Percentiles rank a stretch among this genome's conserved stretches.
phyloP scores from a whole-genome alignment of 139 green algal species.

The Marvania coccoides region DNA sequence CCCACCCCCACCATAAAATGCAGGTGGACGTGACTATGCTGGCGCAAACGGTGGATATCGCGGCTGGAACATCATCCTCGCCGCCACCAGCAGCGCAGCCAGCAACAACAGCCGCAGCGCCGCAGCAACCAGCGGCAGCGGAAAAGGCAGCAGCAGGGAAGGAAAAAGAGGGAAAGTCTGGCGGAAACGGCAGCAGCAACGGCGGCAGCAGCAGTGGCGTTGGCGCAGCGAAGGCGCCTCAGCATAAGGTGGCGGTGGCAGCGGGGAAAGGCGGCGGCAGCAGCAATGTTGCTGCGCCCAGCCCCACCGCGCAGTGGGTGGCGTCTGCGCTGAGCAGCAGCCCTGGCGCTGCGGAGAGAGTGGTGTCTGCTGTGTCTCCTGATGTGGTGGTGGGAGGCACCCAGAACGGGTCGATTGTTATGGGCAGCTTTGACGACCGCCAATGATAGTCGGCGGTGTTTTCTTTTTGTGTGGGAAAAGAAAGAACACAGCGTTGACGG shows the following conservation, averaged over 20 bases:
- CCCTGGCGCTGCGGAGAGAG: neutral
- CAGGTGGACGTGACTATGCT: slow-evolving; percentile 19
- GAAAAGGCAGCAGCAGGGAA: too few species aligned
- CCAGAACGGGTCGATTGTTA: neutral
- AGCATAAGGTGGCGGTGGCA: neutral
- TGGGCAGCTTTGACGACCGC: slow-evolving; percentile 2
- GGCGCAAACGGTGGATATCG: slow-evolving; percentile 23
- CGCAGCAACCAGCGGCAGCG: neutral
- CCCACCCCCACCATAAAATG: too few species aligned
- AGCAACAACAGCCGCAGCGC: neutral
- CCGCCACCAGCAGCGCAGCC: neutral
- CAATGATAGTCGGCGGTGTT: neutral
- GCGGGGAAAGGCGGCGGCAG: neutral
- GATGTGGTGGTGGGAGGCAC: neutral
- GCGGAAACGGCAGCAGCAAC: neutral
- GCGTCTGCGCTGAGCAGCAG: neutral
- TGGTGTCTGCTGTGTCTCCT: slow-evolving; percentile 1
- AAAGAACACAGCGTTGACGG: too few species aligned
- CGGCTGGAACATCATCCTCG: neutral
- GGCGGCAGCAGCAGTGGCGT: neutral
- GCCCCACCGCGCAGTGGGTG: neutral
- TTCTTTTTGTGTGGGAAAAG: too few species aligned
- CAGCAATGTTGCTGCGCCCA: slow-evolving; percentile 5
- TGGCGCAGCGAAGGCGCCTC: neutral
- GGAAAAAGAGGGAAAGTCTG: neutral